A percentile compares a stretch with the other conserved stretches of the same genome.
Conservation (phyloP, 2,329 filamentous ascomycete genomes). For the Bipolaris cookei region DNA sequence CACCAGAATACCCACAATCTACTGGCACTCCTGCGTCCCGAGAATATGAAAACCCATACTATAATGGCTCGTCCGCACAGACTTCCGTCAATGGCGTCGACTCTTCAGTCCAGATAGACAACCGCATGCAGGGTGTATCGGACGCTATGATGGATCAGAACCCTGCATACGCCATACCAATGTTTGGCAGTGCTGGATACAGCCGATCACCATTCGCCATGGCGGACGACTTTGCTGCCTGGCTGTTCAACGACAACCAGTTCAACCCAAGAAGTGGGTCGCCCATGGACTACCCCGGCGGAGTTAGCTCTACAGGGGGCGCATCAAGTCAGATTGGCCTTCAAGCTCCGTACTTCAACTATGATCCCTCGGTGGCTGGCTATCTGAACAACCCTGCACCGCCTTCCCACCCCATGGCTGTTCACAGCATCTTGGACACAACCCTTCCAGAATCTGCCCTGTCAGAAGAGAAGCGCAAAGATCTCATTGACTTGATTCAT, state of each 20-base stretch:
- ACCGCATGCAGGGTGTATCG: conserved; percentile 45
- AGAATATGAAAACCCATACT: conserved; percentile 45
- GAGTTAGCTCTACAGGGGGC: conserved; percentile 48
- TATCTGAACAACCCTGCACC: conserved; percentile 58
- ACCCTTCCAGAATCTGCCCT: conserved; percentile 79
- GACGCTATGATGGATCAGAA: conserved; percentile 54
- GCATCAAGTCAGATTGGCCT: conserved; percentile 51
- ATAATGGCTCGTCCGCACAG: conserved; percentile 46
- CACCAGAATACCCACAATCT: conserved; percentile 58
- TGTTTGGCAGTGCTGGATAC: conserved; percentile 83
- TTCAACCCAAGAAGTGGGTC: conserved; percentile 49
- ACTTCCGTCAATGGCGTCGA: conserved; percentile 49
- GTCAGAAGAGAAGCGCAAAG: conserved; percentile 85
- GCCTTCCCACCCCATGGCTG: conserved; percentile 83
- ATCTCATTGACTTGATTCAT: conserved; percentile 81
- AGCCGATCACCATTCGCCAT: conserved; percentile 88
- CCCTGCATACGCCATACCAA: conserved; percentile 72
- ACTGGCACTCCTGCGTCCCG: conserved; percentile 46
- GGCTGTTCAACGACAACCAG: conserved; percentile 75
- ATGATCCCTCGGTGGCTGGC: conserved; percentile 57
- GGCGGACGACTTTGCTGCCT: conserved; percentile 85
- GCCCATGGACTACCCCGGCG: conserved; percentile 47
- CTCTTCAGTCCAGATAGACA: conserved; percentile 44
- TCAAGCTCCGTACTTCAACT: conserved; percentile 59
- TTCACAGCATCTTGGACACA: conserved; percentile 82